These are phyloP conservation scores for Paraleonurus japonicus DNA, from an alignment of 257 asterid genomes.

Conservation along the genomic window DNA sequence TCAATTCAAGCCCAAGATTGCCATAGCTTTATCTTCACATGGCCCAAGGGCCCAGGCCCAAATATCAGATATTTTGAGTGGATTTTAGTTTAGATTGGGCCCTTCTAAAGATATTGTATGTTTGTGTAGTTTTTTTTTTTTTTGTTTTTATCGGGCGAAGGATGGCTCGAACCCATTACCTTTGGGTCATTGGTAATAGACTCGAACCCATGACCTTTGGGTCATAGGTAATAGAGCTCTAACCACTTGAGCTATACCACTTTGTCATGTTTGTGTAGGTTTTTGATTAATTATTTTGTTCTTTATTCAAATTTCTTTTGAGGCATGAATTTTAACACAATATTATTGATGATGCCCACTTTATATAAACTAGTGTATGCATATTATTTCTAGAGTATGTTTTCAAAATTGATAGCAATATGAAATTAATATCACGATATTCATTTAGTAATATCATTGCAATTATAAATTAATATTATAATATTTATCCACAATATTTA, in stretches of 20 bases:
- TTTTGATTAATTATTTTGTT: background rate
- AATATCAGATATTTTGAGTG: background rate
- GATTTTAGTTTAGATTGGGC: background rate
- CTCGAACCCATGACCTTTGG: no score
- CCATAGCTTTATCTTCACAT: background rate
- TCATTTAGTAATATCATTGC: no score
- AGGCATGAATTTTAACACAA: background rate
- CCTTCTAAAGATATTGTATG: background rate
- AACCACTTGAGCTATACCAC: no score
- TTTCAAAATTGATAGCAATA: no score
- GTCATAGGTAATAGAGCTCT: no score
- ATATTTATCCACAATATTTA: no score
- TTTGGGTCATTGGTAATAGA: no score
- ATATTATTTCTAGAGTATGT: no score
- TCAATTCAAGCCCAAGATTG: constrained; percentile 3
- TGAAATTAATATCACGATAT: no score
- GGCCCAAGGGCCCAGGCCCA: background rate
- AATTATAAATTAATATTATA: no score
- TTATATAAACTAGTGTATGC: background rate
- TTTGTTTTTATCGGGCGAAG: no score
- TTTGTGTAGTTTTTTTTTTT: background rate
- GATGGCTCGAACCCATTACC: no score
- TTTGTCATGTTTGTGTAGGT: background rate
- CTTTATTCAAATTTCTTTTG: background rate
- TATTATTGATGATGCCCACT: background rate